These are phyloP conservation scores for Penicillium sp. DNA, from an alignment of 2,329 filamentous ascomycete genomes.

Conservation along the genomic window DNA sequence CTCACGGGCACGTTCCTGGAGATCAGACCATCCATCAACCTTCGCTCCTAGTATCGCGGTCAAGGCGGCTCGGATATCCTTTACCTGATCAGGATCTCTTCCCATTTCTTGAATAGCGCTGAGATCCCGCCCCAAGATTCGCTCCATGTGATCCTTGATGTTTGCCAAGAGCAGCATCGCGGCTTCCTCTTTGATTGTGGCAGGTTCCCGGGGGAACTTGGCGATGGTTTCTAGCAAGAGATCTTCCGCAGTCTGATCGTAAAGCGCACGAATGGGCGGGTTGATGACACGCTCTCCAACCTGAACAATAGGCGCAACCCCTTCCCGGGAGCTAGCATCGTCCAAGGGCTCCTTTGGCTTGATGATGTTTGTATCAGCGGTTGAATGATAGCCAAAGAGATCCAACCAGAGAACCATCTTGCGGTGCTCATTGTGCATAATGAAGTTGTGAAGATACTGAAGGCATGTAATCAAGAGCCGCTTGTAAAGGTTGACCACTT, in stretches of 20 bases:
- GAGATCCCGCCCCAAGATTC: constrained; percentile 44
- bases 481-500: constrained; percentile 66
- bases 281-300: constrained; percentile 45
- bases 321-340: constrained; percentile 36
- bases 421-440: constrained; percentile 65
- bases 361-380: constrained; percentile 48
- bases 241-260: constrained; percentile 48
- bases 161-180: constrained; percentile 50
- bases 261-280: constrained; percentile 43
- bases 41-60: constrained; percentile 47
- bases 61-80: constrained; percentile 46
- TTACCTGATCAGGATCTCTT: constrained; percentile 46
- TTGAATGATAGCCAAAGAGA: constrained; percentile 61
- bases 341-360: constrained; percentile 46
- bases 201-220: constrained; percentile 45
- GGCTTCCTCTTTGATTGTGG: constrained; percentile 49
- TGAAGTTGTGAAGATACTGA: constrained; percentile 68
- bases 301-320: constrained; percentile 45
- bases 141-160: constrained; percentile 52
- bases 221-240: constrained; percentile 46
- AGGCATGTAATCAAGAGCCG: constrained; percentile 65
- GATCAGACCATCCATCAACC: constrained; percentile 47
- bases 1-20: constrained; percentile 41
- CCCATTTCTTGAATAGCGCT: constrained; percentile 50
- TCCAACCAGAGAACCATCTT: constrained; percentile 67